phyloP scores from a whole-genome alignment of 2,329 filamentous ascomycete species.

The Aspergillus sojae region DNA sequence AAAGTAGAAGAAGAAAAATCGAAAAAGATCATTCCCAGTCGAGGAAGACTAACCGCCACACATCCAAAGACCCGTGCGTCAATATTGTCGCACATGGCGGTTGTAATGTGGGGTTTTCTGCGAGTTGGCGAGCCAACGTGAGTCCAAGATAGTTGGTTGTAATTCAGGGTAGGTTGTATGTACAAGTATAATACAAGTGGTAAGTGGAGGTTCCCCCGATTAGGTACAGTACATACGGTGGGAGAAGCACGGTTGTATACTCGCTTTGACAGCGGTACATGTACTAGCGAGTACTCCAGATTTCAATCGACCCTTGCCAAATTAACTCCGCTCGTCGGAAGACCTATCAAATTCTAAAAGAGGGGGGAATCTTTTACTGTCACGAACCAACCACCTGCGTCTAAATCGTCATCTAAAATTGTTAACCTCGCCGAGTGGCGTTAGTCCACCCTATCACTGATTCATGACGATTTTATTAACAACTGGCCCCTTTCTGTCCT shows the following conservation, averaged over 20 bases:
- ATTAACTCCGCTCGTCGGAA: neutral
- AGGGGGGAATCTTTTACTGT: neutral
- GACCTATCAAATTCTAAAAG: slow-evolving; percentile 8
- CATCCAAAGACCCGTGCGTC: neutral
- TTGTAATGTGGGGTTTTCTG: neutral
- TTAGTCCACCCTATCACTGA: slow-evolving; percentile 2
- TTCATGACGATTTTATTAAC: slow-evolving; percentile 1
- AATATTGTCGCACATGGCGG: slow-evolving; percentile 3
- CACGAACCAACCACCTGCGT: slow-evolving; percentile 3
- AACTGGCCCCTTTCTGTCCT: slow-evolving; percentile 1
- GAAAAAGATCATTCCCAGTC: neutral
- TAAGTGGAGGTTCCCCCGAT: neutral
- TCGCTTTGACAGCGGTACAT: neutral
- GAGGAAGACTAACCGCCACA: neutral
- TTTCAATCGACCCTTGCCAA: neutral
- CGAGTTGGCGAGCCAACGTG: neutral
- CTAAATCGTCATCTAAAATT: slow-evolving; percentile 9
- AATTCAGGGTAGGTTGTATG: neutral
- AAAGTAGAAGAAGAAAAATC: neutral
- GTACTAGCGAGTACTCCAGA: neutral
- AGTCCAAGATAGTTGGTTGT: neutral
- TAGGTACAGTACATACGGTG: neutral
- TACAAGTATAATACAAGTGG: slow-evolving; percentile 2
- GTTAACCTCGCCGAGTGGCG: slow-evolving; percentile 9
- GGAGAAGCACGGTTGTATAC: neutral